phyloP scores from a whole-genome alignment of 1,284 basidiomycete genomes.

The Fomitopsis betulina region DNA sequence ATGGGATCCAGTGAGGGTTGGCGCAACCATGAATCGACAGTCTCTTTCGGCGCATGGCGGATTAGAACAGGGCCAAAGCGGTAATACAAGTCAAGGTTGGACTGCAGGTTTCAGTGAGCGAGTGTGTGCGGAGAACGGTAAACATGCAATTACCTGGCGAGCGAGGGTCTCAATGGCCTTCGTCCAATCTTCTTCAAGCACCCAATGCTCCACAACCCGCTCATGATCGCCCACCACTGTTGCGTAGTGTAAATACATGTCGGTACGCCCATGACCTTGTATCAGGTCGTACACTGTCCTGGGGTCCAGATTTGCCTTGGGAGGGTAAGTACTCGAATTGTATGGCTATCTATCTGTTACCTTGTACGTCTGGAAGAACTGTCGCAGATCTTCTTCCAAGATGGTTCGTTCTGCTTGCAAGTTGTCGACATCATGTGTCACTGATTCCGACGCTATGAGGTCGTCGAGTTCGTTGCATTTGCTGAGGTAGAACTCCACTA shows the following conservation, averaged over 20 bases:
- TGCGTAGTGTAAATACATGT: slow-evolving; percentile 92
- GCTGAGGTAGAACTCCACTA: slow-evolving; percentile 94
- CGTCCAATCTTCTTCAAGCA: slow-evolving; percentile 88
- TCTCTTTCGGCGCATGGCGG: slow-evolving; percentile 81
- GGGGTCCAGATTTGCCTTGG: slow-evolving; percentile 77
- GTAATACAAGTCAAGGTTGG: slow-evolving; percentile 80
- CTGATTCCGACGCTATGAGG: slow-evolving; percentile 77
- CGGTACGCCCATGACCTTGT: slow-evolving; percentile 87
- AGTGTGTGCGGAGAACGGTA: neutral
- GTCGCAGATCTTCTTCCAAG: slow-evolving; percentile 88
- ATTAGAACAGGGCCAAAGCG: slow-evolving; percentile 88
- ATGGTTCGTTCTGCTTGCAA: slow-evolving; percentile 78
- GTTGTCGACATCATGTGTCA: slow-evolving; percentile 85
- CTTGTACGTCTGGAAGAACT: slow-evolving; percentile 93
- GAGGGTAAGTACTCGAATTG: neutral
- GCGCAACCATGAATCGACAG: slow-evolving; percentile 90
- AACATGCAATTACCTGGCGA: slow-evolving; percentile 60
- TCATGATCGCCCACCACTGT: slow-evolving; percentile 77
- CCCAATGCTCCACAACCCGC: slow-evolving; percentile 89
- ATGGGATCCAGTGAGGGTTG: slow-evolving; percentile 78
- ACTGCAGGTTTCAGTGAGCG: neutral
- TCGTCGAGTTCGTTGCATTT: slow-evolving; percentile 98
- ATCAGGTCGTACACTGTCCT: slow-evolving; percentile 90
- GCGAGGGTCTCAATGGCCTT: slow-evolving; percentile 88
- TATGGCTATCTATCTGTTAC: slow-evolving; percentile 31